Evolutionary conservation across 1,284 basidiomycete genomes (phyloP).

Genomic region (Gastroboletus turbinatus): DNA sequence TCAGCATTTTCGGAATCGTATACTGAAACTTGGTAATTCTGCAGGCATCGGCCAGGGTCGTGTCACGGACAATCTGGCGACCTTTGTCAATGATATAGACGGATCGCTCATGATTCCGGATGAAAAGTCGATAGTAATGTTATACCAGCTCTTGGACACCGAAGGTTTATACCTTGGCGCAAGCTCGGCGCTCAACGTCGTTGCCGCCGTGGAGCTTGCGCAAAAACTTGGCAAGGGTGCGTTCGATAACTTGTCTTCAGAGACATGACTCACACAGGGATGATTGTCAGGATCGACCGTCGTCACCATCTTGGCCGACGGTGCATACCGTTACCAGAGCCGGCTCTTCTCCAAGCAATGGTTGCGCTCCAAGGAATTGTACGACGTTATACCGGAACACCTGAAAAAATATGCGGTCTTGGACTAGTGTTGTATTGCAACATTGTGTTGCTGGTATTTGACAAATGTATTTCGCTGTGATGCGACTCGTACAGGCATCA

Average conservation of each 20-base stretch:
- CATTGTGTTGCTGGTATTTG: not conserved
- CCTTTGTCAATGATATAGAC: slow-evolving; percentile 78
- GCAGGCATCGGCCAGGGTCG: slow-evolving; percentile 96
- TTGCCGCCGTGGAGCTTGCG: slow-evolving; percentile 89
- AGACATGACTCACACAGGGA: not conserved
- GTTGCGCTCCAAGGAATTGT: slow-evolving; percentile 83
- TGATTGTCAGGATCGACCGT: slow-evolving; percentile 69
- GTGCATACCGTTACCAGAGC: slow-evolving; percentile 96
- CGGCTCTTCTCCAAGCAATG: slow-evolving; percentile 95
- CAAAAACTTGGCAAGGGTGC: slow-evolving; percentile 80
- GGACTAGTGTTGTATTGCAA: slow-evolving; percentile 43
- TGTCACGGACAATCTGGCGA: slow-evolving; percentile 91
- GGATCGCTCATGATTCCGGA: slow-evolving; percentile 89
- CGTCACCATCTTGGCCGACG: slow-evolving; percentile 92
- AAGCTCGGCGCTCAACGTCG: slow-evolving; percentile 93
- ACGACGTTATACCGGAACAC: slow-evolving; percentile 78
- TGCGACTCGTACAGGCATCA: not conserved
- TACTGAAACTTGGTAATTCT: not conserved
- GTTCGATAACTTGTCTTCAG: slow-evolving; percentile 4
- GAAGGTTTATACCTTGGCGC: slow-evolving; percentile 98
- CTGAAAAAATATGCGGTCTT: slow-evolving; percentile 92
- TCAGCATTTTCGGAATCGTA: slow-evolving; percentile 1
- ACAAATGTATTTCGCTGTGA: not conserved
- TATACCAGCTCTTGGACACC: slow-evolving; percentile 89
- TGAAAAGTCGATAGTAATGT: slow-evolving; percentile 88